These are phyloP conservation scores for Strobilomyces echinocephalus DNA, from an alignment of 768 basidiomycete genomes.

Conservation along the genomic window DNA sequence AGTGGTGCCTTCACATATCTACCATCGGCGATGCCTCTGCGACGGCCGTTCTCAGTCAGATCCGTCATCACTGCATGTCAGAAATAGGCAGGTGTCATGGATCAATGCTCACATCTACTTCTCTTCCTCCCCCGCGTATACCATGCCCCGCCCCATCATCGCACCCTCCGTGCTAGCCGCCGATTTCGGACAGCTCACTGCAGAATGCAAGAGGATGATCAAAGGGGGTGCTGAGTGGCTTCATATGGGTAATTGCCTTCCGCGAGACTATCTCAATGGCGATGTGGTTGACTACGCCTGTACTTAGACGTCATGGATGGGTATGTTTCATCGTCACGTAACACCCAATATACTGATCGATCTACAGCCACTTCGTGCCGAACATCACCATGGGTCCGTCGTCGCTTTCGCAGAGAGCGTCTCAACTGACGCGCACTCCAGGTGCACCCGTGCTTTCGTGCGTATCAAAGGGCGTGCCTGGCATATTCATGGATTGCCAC, in stretches of 20 bases:
- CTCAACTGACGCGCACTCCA: conserved; percentile 29
- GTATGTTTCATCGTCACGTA: conserved; percentile 36
- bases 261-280: conserved; percentile 2
- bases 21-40: background rate
- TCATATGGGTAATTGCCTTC: conserved; percentile 75
- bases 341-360: background rate
- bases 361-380: conserved; percentile 86
- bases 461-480: conserved; percentile 81
- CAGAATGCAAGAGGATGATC: conserved; percentile 97
- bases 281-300: conserved; percentile 7
- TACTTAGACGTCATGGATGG: conserved; percentile 99
- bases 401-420: background rate
- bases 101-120: conserved; percentile 7
- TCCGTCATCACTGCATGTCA: background rate
- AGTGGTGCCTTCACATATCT: background rate
- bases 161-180: conserved; percentile 96
- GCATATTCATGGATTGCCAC: conserved; percentile 99
- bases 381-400: conserved; percentile 93
- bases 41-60: background rate
- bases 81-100: conserved; percentile 28
- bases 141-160: conserved; percentile 88
- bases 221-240: conserved; percentile 95
- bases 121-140: conserved; percentile 3
- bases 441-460: conserved; percentile 86
- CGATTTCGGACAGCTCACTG: conserved; percentile 91